phyloP scores from a whole-genome alignment of 129 eudicot genomes.

The Glebionis coronaria region DNA sequence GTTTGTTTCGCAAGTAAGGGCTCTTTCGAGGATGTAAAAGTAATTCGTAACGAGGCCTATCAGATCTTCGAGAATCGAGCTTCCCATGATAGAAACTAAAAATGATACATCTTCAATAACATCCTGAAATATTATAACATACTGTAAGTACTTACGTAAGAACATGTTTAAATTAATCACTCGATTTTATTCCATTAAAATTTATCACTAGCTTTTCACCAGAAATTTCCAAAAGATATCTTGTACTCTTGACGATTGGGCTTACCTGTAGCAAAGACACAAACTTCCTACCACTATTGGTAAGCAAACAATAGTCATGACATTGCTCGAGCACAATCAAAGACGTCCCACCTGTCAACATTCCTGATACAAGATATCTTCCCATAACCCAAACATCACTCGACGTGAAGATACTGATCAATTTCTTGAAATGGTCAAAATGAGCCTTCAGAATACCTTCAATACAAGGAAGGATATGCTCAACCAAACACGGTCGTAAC shows the following conservation, averaged over 20 bases:
- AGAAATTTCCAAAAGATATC: not conserved
- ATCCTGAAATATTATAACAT: slow-evolving; percentile 28
- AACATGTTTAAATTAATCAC: too few relatives aligned
- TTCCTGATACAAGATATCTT: slow-evolving; percentile 55
- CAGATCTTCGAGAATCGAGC: slow-evolving; percentile 50
- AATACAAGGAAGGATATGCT: slow-evolving; percentile 47
- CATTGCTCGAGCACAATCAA: slow-evolving; percentile 31
- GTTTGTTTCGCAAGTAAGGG: slow-evolving; percentile 36
- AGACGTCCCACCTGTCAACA: slow-evolving; percentile 37
- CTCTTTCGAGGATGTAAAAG: slow-evolving; percentile 49
- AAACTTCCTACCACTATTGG: slow-evolving; percentile 76
- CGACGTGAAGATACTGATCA: slow-evolving; percentile 51
- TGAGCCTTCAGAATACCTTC: slow-evolving; percentile 44
- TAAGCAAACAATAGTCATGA: slow-evolving; percentile 56
- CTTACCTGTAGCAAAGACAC: slow-evolving; percentile 64
- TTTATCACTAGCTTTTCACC: too few relatives aligned
- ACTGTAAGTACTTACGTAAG: not conserved
- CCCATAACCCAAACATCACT: slow-evolving; percentile 65
- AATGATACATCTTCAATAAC: slow-evolving; percentile 43
- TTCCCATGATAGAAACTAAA: slow-evolving; percentile 48
- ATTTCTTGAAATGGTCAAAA: slow-evolving; percentile 55
- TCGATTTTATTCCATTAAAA: too few relatives aligned
- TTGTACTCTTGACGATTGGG: slow-evolving; percentile 9
- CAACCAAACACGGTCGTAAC: slow-evolving; percentile 46
- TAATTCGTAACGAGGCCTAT: slow-evolving; percentile 50